phyloP scores from a whole-genome alignment of 2,329 filamentous ascomycete species.

The Claviceps sp. region DNA sequence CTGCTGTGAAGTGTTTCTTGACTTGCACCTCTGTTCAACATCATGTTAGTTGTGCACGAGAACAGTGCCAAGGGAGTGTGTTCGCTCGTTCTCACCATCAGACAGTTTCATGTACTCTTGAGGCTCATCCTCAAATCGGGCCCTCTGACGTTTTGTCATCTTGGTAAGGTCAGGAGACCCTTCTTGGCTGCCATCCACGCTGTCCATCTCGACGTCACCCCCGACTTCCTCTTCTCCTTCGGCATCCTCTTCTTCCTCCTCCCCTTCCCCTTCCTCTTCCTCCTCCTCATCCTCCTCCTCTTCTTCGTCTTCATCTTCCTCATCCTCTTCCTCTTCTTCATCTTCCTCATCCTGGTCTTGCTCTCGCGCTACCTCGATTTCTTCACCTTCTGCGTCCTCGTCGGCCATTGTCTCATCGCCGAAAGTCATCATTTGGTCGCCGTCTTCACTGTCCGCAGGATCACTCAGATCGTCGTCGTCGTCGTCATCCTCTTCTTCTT shows the following conservation, averaged over 20 bases:
- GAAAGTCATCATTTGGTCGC: slow-evolving; percentile 24
- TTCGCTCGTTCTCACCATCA: slow-evolving; percentile 31
- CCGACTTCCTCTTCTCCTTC: slow-evolving; percentile 26
- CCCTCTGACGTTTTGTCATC: slow-evolving; percentile 48
- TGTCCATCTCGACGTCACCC: slow-evolving; percentile 24
- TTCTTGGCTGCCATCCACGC: slow-evolving; percentile 32
- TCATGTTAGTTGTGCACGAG: neutral
- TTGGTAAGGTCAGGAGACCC: slow-evolving; percentile 42
- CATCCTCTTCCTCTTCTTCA: slow-evolving; percentile 33
- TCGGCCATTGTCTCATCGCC: slow-evolving; percentile 32
- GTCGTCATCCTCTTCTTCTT: slow-evolving; percentile 33
- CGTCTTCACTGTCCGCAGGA: slow-evolving; percentile 34
- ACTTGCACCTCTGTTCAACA: slow-evolving; percentile 44
- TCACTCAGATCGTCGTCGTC: slow-evolving; percentile 45
- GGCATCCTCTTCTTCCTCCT: slow-evolving; percentile 11
- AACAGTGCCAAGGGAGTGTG: neutral
- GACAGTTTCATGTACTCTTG: slow-evolving; percentile 47
- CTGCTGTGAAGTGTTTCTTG: slow-evolving; percentile 48
- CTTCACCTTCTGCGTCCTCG: slow-evolving; percentile 35
- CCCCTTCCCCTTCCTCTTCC: neutral
- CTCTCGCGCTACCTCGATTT: slow-evolving; percentile 27
- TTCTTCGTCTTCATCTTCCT: slow-evolving; percentile 30
- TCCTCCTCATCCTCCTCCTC: slow-evolving; percentile 25
- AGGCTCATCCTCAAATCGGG: slow-evolving; percentile 42
- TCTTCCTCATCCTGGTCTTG: slow-evolving; percentile 25